Conservation (phyloP, 1,284 basidiomycete genomes). For the Neotropicomus parvogracilis region DNA sequence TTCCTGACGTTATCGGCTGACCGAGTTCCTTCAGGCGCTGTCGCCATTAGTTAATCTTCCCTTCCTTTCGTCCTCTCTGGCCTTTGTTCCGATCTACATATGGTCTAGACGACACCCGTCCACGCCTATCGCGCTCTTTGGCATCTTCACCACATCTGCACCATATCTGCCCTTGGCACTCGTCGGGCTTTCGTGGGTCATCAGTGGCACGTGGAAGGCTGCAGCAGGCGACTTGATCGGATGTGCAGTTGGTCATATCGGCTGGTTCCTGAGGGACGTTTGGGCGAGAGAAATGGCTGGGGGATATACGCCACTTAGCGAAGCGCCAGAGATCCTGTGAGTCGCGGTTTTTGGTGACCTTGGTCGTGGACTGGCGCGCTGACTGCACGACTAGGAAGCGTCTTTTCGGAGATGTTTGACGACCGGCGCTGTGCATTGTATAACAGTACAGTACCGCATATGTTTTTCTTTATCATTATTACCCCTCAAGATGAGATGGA, state of each 20-base stretch:
- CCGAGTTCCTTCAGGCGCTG: conserved; percentile 52
- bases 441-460: conserved; percentile 5
- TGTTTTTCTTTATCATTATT: background rate
- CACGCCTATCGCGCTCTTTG: conserved; percentile 93
- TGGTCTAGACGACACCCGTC: conserved; percentile 94
- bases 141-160: conserved; percentile 90
- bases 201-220: conserved; percentile 84
- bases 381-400: conserved; percentile 47
- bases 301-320: conserved; percentile 69
- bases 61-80: conserved; percentile 84
- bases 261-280: conserved; percentile 91
- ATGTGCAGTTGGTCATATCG: conserved; percentile 86
- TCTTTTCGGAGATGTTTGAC: conserved; percentile 56
- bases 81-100: conserved; percentile 93
- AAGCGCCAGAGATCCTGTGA: conserved; percentile 77
- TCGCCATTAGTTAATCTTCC: conserved; percentile 88
- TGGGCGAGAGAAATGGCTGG: conserved; percentile 92
- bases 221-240: conserved; percentile 85
- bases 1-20: conserved; percentile 1
- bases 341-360: conserved; percentile 35
- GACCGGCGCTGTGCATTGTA: conserved; percentile 8
- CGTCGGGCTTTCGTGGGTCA: conserved; percentile 85
- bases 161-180: conserved; percentile 93
- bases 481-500: background rate
- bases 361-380: background rate